A percentile compares a stretch with the other conserved stretches of the same genome.
Conservation (phyloP, 2,329 filamentous ascomycete species). For the Colletotrichum ledebouriae region DNA sequence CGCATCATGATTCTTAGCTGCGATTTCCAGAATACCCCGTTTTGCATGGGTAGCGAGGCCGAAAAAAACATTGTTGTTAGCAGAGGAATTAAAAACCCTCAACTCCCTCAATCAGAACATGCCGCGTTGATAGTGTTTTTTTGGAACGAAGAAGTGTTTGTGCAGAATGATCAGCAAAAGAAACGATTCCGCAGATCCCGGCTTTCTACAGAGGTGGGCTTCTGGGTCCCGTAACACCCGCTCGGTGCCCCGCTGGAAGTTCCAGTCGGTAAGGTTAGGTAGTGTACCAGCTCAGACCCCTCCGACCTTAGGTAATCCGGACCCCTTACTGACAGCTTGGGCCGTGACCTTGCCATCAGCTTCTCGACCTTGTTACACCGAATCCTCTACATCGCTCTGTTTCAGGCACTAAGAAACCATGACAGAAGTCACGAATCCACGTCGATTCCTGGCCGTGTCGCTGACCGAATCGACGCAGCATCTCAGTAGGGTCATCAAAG, state of each 20-base stretch:
- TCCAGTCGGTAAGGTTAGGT: too few relatives aligned
- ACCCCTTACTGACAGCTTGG: slow-evolving; percentile 11
- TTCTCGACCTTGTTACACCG: neutral
- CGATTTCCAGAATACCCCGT: slow-evolving; percentile 23
- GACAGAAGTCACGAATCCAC: slow-evolving; percentile 62
- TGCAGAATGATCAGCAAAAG: neutral
- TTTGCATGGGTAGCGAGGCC: slow-evolving; percentile 36
- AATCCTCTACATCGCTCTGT: too few relatives aligned
- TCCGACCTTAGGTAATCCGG: slow-evolving; percentile 32
- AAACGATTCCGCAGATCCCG: slow-evolving; percentile 6
- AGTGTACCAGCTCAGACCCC: neutral
- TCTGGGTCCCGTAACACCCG: slow-evolving; percentile 17
- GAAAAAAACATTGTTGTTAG: slow-evolving; percentile 13
- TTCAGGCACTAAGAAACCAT: slow-evolving; percentile 42
- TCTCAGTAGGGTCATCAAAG: slow-evolving; percentile 66
- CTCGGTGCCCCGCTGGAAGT: neutral
- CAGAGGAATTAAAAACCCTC: neutral
- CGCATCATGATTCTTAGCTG: slow-evolving; percentile 27
- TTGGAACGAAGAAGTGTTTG: too few relatives aligned
- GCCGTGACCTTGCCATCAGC: slow-evolving; percentile 3
- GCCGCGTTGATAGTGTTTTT: neutral
- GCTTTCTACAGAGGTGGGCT: too few relatives aligned
- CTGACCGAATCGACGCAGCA: slow-evolving; percentile 60
- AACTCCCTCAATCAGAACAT: neutral
- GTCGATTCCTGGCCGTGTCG: slow-evolving; percentile 71